A percentile compares a stretch with the other conserved stretches of the same genome.
Evolutionary conservation across 306 rosid genomes (phyloP).

Genomic region (Rubus parviflorus): DNA sequence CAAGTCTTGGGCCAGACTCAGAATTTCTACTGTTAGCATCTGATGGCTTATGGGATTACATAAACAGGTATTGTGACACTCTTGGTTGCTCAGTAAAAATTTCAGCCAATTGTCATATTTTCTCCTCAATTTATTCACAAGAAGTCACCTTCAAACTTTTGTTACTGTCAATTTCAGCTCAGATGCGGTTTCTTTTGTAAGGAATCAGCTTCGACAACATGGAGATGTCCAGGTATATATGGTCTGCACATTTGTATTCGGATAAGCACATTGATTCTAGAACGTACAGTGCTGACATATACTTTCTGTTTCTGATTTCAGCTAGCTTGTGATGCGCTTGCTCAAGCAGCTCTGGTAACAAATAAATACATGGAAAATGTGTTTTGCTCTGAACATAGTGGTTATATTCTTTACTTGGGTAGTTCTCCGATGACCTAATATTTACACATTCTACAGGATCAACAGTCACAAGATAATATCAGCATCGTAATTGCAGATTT

Average conservation of each 20-base stretch:
- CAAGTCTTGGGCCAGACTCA: conserved; percentile 64
- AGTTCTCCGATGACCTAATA: conserved; percentile 17
- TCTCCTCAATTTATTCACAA: neutral
- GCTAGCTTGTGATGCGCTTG: conserved; percentile 91
- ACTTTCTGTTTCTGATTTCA: conserved; percentile 38
- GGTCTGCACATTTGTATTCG: neutral
- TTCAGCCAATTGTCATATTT: neutral
- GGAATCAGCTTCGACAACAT: conserved; percentile 72
- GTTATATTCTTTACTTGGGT: neutral
- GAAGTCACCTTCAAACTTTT: conserved; percentile 31
- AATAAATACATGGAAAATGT: neutral
- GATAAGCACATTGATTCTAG: conserved; percentile 2
- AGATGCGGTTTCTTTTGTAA: conserved; percentile 76
- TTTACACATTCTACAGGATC: conserved; percentile 50
- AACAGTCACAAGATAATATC: conserved; percentile 81
- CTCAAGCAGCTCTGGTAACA: conserved; percentile 77
- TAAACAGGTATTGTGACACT: conserved; percentile 57
- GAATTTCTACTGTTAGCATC: conserved; percentile 89
- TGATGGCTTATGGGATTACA: conserved; percentile 99
- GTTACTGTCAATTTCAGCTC: conserved; percentile 60
- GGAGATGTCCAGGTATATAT: conserved; percentile 84
- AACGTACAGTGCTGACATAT: neutral
- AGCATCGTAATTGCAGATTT: conserved; percentile 92
- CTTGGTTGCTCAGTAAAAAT: neutral
- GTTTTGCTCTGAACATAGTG: conserved; percentile 7